These are phyloP conservation scores for Melaleuca quinquenervia DNA, from an alignment of 345 rosid species.

Conservation along the genomic window DNA sequence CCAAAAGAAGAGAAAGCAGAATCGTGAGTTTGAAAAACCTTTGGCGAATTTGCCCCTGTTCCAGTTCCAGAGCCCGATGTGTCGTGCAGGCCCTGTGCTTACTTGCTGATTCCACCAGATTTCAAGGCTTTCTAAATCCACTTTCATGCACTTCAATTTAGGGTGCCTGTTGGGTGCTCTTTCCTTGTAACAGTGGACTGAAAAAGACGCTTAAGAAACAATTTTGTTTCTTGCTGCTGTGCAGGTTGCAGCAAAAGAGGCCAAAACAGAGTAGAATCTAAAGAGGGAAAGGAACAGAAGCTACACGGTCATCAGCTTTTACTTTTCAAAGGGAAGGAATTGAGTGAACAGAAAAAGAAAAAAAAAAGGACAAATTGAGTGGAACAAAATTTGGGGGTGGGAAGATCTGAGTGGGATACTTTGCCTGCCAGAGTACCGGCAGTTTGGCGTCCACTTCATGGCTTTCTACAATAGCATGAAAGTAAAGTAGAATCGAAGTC, in stretches of 20 bases:
- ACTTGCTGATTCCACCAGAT: background rate
- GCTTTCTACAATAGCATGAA: slow-evolving; percentile 16
- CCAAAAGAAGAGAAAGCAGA: background rate
- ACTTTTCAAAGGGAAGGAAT: slow-evolving; percentile 14
- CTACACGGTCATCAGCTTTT: slow-evolving; percentile 13
- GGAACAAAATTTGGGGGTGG: slow-evolving; percentile 20
- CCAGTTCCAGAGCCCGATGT: background rate
- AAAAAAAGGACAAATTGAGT: background rate
- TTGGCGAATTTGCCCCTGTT: background rate
- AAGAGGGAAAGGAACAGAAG: slow-evolving; percentile 11
- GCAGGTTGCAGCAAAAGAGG: slow-evolving; percentile 17
- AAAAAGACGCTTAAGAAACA: background rate
- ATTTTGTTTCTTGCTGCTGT: background rate
- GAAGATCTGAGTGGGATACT: slow-evolving; percentile 57
- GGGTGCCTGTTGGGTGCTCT: background rate
- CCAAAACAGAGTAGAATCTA: background rate
- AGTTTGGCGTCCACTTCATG: slow-evolving; percentile 34
- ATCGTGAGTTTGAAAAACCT: background rate
- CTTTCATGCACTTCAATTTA: background rate
- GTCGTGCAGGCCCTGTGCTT: background rate
- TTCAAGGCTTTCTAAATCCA: background rate
- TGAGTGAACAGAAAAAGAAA: background rate
- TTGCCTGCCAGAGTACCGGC: slow-evolving; percentile 42
- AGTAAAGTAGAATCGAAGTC: background rate
- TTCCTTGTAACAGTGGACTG: background rate